A percentile compares a stretch with the other conserved stretches of the same genome.
These are phyloP conservation scores for Albifimbria verrucaria DNA, from an alignment of 2,329 filamentous ascomycete genomes.

Conservation along the genomic window DNA sequence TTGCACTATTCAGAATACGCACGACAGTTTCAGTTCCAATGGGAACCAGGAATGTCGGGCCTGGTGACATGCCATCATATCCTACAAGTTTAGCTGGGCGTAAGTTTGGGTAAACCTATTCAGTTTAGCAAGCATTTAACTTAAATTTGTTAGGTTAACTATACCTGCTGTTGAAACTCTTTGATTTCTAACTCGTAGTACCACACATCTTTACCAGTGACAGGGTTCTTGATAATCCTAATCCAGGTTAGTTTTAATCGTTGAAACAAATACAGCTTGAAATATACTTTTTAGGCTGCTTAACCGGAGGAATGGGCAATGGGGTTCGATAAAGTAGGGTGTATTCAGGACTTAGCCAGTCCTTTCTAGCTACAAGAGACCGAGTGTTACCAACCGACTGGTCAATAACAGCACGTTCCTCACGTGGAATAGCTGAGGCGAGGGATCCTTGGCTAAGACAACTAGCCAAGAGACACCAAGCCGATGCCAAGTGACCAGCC, in stretches of 20 bases:
- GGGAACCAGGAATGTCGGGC: slow-evolving; percentile 29
- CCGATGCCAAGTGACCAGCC: neutral
- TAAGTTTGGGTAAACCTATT: slow-evolving; percentile 33
- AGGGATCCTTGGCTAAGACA: neutral
- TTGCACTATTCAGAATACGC: slow-evolving; percentile 48
- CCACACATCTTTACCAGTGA: slow-evolving; percentile 28
- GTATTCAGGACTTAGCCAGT: slow-evolving; percentile 1
- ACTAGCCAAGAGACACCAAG: neutral
- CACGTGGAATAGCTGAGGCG: neutral
- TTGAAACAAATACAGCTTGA: neutral
- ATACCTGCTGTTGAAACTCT: slow-evolving; percentile 21
- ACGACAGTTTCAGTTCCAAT: slow-evolving; percentile 42
- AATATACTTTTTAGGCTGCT: neutral
- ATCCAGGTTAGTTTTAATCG: neutral
- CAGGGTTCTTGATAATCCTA: slow-evolving; percentile 30
- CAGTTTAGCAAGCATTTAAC: neutral
- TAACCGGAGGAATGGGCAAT: slow-evolving; percentile 1
- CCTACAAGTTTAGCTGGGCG: slow-evolving; percentile 31
- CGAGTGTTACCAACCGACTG: too few species aligned
- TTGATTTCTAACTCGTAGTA: slow-evolving; percentile 34
- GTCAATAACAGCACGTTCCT: neutral
- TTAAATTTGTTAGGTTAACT: neutral
- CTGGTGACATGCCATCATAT: slow-evolving; percentile 53
- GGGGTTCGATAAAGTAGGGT: neutral
- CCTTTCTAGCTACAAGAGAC: neutral